Conservation (phyloP, 257 asterid genomes). For the Fraxinus cuspidata region DNA sequence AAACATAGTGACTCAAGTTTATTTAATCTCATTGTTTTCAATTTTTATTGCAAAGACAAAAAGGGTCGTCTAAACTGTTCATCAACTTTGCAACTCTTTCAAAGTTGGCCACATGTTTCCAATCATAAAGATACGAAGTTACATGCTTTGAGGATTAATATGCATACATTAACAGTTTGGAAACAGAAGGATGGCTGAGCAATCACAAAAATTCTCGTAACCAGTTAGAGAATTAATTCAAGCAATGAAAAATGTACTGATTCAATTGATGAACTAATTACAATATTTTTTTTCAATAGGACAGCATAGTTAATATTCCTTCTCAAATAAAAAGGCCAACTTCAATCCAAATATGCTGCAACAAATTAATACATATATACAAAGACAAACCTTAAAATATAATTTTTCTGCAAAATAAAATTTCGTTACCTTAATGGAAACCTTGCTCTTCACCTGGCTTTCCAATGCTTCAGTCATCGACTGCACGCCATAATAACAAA, state of each 20-base stretch:
- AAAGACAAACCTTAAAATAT: neutral
- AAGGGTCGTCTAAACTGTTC: neutral
- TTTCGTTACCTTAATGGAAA: constrained; percentile 60
- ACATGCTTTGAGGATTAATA: neutral
- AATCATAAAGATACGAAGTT: neutral
- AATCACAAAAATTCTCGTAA: neutral
- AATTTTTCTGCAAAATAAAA: neutral
- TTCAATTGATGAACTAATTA: neutral
- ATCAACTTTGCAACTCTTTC: neutral
- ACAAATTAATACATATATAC: constrained; percentile 5
- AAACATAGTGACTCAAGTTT: neutral
- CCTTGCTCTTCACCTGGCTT: constrained; percentile 75
- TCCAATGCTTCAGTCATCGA: constrained; percentile 87
- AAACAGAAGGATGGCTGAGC: neutral
- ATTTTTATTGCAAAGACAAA: neutral
- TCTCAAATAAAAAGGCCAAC: constrained; percentile 13
- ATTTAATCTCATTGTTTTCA: neutral
- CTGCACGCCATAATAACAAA: constrained; percentile 41
- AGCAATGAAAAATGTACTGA: neutral
- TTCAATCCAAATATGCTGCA: constrained; percentile 5
- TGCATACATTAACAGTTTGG: neutral
- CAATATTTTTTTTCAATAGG: neutral
- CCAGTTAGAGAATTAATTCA: neutral
- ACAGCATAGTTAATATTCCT: neutral
- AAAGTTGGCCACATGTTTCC: neutral